Base-by-base conservation (phyloP, 768 basidiomycete genomes). In the Auricularia cornea region DNA sequence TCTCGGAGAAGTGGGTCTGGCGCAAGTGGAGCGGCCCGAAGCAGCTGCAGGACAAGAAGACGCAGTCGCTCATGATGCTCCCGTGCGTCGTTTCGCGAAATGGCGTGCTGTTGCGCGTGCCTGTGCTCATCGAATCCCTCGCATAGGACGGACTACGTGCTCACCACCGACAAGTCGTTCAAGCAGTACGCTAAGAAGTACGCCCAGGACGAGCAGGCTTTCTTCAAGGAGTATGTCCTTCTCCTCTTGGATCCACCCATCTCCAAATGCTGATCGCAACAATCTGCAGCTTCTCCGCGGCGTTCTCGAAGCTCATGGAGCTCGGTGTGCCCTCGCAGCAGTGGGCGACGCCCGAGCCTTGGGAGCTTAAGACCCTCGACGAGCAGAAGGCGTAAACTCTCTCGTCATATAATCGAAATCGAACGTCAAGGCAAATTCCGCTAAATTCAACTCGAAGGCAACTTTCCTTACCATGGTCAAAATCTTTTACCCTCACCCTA, bases 1-100 rank as follows among this genome's bases (percentile, higher is more conserved):
- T 93, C 69, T 82, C 87, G 69, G 94, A 97, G 81, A 92, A 85
- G 84, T 92, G 91, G 90, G 81, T 86, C n/a, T 96, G 94, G 94
- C 89, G 83, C 77, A 96, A 94, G 76, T 98, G 96, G 94, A 77
- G 78, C 65, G 95, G 92, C 60, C 93, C 94, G 26, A 94, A 93
- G 79, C 95, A 97, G 78, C 87, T 89, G 63, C 87, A 90, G 75
- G 96, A 98, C 78, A 94, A 93, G 84, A 86, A 84, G 76, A 94
- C 94, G 48, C 83, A 83, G 69, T 75, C 85, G 29, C 79, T 98
- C 60, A 98, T 98, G 95, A 98, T 98, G 95, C 78, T 98, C 54
- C 94, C 94, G 88, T 92, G 73, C 62, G 89, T 84, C 35, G 51
- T 35, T 20, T 59, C 32, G 23, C 28, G 23, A 23, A 20, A 35